phyloP scores from a whole-genome alignment of 2,329 filamentous ascomycete genomes.

The Trichophyton schoenleinii region DNA sequence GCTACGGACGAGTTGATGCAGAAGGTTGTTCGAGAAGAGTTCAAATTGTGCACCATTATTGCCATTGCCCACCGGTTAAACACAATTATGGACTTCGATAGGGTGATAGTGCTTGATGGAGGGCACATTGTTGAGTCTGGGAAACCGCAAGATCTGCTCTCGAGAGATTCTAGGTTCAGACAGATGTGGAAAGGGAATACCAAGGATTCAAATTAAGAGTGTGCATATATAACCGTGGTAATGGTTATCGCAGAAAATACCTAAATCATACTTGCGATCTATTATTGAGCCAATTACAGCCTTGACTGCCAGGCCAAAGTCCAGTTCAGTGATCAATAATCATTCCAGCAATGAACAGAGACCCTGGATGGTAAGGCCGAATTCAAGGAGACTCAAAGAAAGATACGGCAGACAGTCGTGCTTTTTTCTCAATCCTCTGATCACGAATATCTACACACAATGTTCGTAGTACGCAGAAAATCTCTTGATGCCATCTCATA shows the following conservation, averaged over 20 bases:
- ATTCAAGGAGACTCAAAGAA: no score
- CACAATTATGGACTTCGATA: background rate
- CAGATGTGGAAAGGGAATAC: background rate
- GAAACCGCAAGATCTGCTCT: background rate
- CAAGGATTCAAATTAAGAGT: background rate
- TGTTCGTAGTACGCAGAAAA: no score
- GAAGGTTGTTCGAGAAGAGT: constrained; percentile 6
- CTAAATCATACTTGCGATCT: background rate
- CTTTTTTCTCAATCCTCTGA: no score
- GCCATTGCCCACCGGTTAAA: constrained; percentile 7
- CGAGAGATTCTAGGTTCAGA: background rate
- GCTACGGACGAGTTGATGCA: constrained; percentile 10
- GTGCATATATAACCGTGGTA: background rate
- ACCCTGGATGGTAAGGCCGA: background rate
- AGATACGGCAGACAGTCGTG: no score
- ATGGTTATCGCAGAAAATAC: background rate
- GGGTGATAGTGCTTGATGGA: background rate
- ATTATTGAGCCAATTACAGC: background rate
- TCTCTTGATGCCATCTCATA: no score
- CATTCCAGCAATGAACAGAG: background rate
- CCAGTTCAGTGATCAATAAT: background rate
- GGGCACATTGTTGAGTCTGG: background rate
- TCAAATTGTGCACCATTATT: constrained; percentile 9
- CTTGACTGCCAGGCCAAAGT: background rate
- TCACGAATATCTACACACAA: no score